Base-by-base conservation (phyloP, 441 rosid genomes). In the Adansonia madagascariensis region DNA sequence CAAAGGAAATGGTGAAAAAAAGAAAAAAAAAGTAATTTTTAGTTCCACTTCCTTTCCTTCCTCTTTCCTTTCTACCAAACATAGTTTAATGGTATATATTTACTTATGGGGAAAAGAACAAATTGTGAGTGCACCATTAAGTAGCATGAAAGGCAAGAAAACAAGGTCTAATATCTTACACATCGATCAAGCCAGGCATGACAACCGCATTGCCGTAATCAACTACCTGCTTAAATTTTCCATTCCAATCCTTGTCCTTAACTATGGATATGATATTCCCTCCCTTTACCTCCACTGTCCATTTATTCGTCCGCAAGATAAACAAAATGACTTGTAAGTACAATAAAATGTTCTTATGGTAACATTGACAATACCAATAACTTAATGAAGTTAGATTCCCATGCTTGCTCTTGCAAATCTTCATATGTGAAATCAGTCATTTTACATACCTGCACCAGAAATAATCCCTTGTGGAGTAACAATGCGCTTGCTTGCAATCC, bases 141-240 rank as follows among this genome's bases (percentile, higher is more conserved):
- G 71, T 27, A 27, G 35, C 70, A 62, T 46, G 69, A 74, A 49
- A 63, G 17, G 14, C 55, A 60, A 76, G 15, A 60, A 49, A 60
- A 76, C 14, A 41, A 50, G 35, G 49, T 69, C 50, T 4, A 4
- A 76, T 39, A 44, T 78, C 94, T 80, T 86, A 95, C 98, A 91
- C 94, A 71, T 95, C 98, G 81, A 95, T 76, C 82, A 95, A 76
- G 57, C 98, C 98, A 71, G 98, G 98, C 98, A 95, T 91, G 75
- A 95, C 82, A 9, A 95, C 97, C 71, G 97, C 97, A 68, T 95
- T 90, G 49, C 90, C 96, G 79, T 89, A 93, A 75, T 95, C 92
- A 71, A 92, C 71, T 60, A 88, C 84, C 63, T 87, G 80, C 41
- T 85, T 84, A 69, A 84, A 84, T 39, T 77, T 71, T 63, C 80